These are phyloP conservation scores for Cryphonectria radicalis DNA, from an alignment of 2,329 filamentous ascomycete genomes.

Conservation along the genomic window DNA sequence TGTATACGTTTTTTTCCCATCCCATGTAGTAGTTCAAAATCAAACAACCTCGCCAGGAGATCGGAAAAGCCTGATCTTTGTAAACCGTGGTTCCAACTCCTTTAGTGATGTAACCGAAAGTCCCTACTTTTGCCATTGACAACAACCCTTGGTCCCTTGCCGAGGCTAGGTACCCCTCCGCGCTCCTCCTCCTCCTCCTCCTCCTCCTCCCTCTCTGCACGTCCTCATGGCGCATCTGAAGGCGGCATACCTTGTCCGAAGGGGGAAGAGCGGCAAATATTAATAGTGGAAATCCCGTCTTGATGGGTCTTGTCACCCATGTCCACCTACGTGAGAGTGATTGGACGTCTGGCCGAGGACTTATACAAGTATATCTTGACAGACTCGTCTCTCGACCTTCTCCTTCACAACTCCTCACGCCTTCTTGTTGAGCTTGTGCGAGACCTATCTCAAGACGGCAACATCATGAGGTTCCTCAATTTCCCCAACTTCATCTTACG, in stretches of 20 bases:
- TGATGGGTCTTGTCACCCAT: background rate
- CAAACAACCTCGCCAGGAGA: too few relatives aligned
- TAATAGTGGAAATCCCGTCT: background rate
- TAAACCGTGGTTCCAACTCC: background rate
- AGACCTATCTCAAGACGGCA: background rate
- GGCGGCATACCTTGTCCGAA: background rate
- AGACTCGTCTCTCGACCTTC: background rate
- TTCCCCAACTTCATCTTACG: background rate
- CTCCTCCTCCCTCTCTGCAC: too few relatives aligned
- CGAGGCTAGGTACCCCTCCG: background rate
- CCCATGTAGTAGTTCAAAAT: too few relatives aligned
- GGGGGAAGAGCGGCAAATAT: background rate
- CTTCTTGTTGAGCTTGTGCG: background rate
- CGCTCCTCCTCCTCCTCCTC: background rate
- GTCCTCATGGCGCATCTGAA: background rate
- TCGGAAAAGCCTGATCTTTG: too few relatives aligned
- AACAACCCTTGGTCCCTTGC: background rate
- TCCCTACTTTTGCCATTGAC: background rate
- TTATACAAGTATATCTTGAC: background rate
- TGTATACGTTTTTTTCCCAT: too few relatives aligned
- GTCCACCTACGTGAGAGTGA: background rate
- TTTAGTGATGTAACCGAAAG: background rate
- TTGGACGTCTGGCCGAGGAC: background rate
- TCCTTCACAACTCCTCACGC: background rate
- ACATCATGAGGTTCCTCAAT: background rate